Base-by-base conservation (phyloP, 345 rosid species). In the Citrus inodora region DNA sequence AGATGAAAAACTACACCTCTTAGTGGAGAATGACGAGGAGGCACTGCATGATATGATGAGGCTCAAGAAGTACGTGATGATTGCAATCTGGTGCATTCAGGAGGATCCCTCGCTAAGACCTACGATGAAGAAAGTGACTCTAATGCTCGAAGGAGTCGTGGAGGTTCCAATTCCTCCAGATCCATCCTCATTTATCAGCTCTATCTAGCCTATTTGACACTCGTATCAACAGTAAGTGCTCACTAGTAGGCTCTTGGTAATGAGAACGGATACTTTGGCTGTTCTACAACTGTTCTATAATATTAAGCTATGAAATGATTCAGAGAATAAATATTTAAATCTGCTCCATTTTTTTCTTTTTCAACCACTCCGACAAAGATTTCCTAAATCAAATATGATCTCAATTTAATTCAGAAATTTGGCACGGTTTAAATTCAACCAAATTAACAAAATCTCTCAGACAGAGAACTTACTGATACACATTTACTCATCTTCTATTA, bases 21-120 rank as follows among this genome's bases (percentile, higher is more conserved):
- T 88, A 16, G 83, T 87, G 4, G 79, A 71, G 67, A 78, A 72
- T 3, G 88, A 91, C 19, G 79, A 75, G 76, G 92, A 89, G 67
- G 90, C 85, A 2, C 42, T 79, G 22, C 56, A 70, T 0, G 92
- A 88, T 32, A 63, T 80, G 65, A 76, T 56, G 65, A 84, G 64
- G 17, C 81, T 91, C 61, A 77, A 82, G 81, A 84, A 78, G 37
- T 83, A 74, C 40, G 89, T 87, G 84, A 86, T n/a, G 86, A 85
- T 83, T 37, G 89, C 85, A 48, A 78, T 89, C 48, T 89, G 92
- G 88, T 89, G 92, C 86, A 87, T 90, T 64, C 92, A 85, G 69
- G 89, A 86, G 73, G 92, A 85, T 61, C 87, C 84, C 56, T 73
- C 78, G 10, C 63, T 86, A 19, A 86, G 90, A 78, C 92, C 89